Conservation (phyloP, 495 filamentous ascomycete genomes). For the Penicillium cinerascens region DNA sequence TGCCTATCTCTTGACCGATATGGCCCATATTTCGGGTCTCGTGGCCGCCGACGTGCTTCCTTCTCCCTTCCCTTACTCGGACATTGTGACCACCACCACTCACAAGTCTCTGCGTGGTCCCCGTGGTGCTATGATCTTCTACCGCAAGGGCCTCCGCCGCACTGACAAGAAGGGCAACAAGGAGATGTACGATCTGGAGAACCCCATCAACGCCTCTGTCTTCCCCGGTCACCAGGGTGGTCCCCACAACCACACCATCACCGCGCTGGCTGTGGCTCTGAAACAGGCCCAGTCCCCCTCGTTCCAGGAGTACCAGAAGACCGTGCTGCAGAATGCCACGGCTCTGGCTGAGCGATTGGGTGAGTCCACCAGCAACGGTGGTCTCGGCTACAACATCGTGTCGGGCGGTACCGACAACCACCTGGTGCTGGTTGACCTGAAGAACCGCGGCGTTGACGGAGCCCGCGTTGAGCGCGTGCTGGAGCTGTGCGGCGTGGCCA, state of each 20-base stretch:
- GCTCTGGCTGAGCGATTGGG: conserved; percentile 76
- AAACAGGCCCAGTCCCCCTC: conserved; percentile 88
- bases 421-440: conserved; percentile 90
- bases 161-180: conserved; percentile 84
- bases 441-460: conserved; percentile 84
- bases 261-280: conserved; percentile 86
- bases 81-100: conserved; percentile 96
- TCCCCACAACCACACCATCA: conserved; percentile 98
- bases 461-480: conserved; percentile 91
- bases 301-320: conserved; percentile 84
- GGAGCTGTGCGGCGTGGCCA: conserved; percentile 90
- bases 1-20: conserved; percentile 89
- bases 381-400: conserved; percentile 86
- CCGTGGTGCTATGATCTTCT: conserved; percentile 97
- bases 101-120: conserved; percentile 96
- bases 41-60: conserved; percentile 88
- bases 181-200: conserved; percentile 86
- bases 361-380: conserved; percentile 65
- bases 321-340: conserved; percentile 82
- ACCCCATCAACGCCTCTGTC: conserved; percentile 91
- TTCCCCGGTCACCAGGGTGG: conserved; percentile 99
- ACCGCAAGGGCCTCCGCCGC: conserved; percentile 81
- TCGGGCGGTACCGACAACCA: conserved; percentile 96
- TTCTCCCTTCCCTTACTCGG: conserved; percentile 82
- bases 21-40: conserved; percentile 97